These are phyloP conservation scores for Cryptococcus maquisensis DNA, from an alignment of 1,284 basidiomycete genomes.

Conservation along the genomic window DNA sequence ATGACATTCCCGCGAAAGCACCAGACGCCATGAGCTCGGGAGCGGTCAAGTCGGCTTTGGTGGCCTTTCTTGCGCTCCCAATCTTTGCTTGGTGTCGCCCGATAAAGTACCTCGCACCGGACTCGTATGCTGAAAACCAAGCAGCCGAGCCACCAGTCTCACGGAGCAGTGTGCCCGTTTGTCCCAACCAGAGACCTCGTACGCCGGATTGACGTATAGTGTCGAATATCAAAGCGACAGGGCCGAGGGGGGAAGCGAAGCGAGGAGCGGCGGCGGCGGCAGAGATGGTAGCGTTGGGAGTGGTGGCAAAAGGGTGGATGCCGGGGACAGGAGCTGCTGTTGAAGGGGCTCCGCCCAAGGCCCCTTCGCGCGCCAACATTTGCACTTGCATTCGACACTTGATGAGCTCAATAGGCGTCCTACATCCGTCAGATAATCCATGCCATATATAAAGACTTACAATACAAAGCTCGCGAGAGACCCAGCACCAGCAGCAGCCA, in stretches of 20 bases:
- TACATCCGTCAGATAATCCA: conserved; percentile 29
- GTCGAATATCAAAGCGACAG: conserved; percentile 62
- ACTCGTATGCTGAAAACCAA: conserved; percentile 85
- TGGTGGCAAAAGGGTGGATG: conserved; percentile 16
- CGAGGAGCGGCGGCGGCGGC: conserved; percentile 26
- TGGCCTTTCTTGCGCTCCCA: conserved; percentile 32
- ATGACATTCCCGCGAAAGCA: conserved; percentile 78
- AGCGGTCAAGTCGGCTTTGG: conserved; percentile 58
- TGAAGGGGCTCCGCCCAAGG: conserved; percentile 28
- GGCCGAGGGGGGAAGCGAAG: conserved; percentile 54
- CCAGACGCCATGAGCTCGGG: conserved; percentile 83
- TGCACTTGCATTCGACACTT: conserved; percentile 97
- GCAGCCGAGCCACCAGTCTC: conserved; percentile 82
- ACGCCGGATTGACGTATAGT: conserved; percentile 65
- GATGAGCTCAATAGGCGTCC: conserved; percentile 84
- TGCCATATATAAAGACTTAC: conserved; percentile 50
- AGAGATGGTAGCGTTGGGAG: conserved; percentile 21
- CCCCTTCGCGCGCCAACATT: conserved; percentile 59
- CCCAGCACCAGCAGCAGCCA: conserved; percentile 79
- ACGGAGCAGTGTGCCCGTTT: conserved; percentile 76
- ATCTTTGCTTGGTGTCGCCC: conserved; percentile 41
- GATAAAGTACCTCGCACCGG: conserved; percentile 60
- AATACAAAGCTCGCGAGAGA: conserved; percentile 74
- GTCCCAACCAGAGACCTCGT: conserved; percentile 79
- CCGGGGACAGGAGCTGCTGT: conserved; percentile 15